Evolutionary conservation across 1,284 basidiomycete genomes (phyloP).

Genomic region (Cerioporus squamosus): DNA sequence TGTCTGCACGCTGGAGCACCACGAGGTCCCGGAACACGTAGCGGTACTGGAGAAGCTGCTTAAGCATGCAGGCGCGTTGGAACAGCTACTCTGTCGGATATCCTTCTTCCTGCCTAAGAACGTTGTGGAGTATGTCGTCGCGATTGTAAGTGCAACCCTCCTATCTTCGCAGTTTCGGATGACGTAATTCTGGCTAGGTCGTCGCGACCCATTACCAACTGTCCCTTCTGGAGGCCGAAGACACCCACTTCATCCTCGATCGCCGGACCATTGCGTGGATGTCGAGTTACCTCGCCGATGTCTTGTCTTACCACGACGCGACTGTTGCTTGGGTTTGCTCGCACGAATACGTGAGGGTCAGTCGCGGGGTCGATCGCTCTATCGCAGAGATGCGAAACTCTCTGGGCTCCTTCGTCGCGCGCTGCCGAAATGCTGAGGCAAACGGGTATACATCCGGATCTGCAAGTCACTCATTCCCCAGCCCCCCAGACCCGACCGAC

Average conservation of each 20-base stretch:
- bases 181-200: neutral
- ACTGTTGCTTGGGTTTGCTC: conserved; percentile 1
- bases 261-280: neutral
- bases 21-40: neutral
- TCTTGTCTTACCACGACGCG: neutral
- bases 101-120: conserved; percentile 6
- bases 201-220: conserved; percentile 8
- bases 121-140: conserved; percentile 8
- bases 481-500: neutral
- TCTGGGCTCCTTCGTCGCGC: neutral
- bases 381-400: neutral
- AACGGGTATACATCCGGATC: neutral
- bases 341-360: neutral
- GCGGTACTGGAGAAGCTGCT: neutral
- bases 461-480: neutral
- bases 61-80: conserved; percentile 15
- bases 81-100: conserved; percentile 5
- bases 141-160: conserved; percentile 10
- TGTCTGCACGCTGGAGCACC: neutral
- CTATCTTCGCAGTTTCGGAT: neutral
- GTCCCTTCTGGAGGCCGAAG: neutral
- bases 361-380: neutral
- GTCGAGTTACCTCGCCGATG: conserved; percentile 5
- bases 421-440: neutral
- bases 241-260: neutral